Evolutionary conservation across 1,284 basidiomycete species (phyloP), one percentile per base, ranked within the genome.

Genomic region (Apiotrichum gracile): DNA sequence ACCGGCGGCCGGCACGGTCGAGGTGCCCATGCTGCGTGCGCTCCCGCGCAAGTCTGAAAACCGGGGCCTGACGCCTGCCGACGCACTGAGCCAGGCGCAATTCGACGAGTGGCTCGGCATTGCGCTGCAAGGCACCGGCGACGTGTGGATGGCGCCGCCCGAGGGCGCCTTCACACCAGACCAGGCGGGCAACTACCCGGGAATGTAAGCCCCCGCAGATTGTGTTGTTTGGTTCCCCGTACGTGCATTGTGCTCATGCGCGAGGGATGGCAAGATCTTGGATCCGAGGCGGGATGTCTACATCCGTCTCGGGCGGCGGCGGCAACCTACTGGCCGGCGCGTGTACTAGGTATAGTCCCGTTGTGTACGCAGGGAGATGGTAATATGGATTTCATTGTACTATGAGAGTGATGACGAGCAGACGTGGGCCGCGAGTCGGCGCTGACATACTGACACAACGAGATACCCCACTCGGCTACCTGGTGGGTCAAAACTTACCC

Each of bases 21-120:
- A 65, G 25, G 64, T 67, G n/a, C 65, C 65, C 1, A 66, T 67
- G 64, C 58, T 67, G 21, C 60, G 61, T 13, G 57, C 62, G 2
- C 50, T 67, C 27, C 64, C 64, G 12, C 56, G 65, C 17, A 49
- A 55, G 27, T 26, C 51, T 9, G 54, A 56, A 17, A 33, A 43
- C 14, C 55, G 46, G 10, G 43, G 21, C 8, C 19, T 16, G 3
- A 10, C 27, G 8, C 37, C 35, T 6, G 45, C 34, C 16, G 47
- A 49, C 14, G 26, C 26, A 34, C 43, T 59, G 33, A 52, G 46
- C 29, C 57, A 57, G 39, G 54, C 52, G 24, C 50, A 61, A 47
- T 63, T 65, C 29, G 61, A 67, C 53, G 60, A 65, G 44, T 62
- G 63, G 61, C 52, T 63, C 35, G 58, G 58, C n/a, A 54, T 62